Conservation (phyloP, 2,329 filamentous ascomycete genomes). For the Fusarium sp. region DNA sequence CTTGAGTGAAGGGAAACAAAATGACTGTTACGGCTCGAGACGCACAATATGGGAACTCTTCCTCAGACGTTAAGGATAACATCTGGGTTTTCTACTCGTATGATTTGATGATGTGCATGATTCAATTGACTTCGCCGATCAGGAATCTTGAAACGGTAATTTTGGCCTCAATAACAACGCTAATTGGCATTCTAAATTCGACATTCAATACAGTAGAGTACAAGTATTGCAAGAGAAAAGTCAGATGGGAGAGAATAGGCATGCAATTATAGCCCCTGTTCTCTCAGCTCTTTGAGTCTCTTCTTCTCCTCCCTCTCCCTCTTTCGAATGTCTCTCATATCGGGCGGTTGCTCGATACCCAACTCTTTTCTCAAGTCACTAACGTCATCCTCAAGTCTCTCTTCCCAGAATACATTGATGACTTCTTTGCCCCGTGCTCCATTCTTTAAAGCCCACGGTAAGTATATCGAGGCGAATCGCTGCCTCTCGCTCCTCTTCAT, state of each 20-base stretch:
- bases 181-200: neutral
- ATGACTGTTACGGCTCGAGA: neutral
- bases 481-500: conserved; percentile 83
- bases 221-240: neutral
- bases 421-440: conserved; percentile 80
- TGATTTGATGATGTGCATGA: neutral
- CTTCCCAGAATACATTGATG: conserved; percentile 98
- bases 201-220: conserved; percentile 11
- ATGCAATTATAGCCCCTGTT: conserved; percentile 31
- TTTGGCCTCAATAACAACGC: neutral
- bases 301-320: conserved; percentile 74
- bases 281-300: conserved; percentile 61
- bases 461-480: conserved; percentile 77
- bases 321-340: conserved; percentile 81
- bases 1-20: conserved; percentile 12
- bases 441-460: conserved; percentile 91
- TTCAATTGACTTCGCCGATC: neutral
- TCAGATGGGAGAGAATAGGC: neutral
- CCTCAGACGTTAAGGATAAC: neutral
- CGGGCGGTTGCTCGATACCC: conserved; percentile 87
- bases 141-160: neutral
- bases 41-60: neutral
- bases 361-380: conserved; percentile 76
- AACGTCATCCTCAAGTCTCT: conserved; percentile 86
- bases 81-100: neutral